A percentile compares a stretch with the other conserved stretches of the same genome.
phyloP scores from a whole-genome alignment of 352 stramenopile genomes.

The Globisporangium emineosum region DNA sequence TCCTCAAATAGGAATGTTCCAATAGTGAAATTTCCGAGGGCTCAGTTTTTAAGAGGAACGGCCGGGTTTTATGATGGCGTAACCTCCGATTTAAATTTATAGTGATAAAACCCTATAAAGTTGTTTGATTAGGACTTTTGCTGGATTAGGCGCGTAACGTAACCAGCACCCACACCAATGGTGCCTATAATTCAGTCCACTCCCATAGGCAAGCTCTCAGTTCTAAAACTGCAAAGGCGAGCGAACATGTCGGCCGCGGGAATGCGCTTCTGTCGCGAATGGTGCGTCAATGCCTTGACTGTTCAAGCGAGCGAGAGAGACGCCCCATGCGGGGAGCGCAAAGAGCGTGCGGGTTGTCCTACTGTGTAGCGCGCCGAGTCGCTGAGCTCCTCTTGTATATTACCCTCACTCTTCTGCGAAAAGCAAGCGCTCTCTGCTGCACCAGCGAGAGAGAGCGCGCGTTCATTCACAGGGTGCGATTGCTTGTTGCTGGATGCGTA shows the following conservation, averaged over 20 bases:
- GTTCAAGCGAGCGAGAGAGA: neutral
- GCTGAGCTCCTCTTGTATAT: neutral
- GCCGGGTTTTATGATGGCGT: too few relatives aligned
- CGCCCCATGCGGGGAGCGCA: too few relatives aligned
- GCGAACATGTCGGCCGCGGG: slow-evolving; percentile 64
- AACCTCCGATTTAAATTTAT: too few relatives aligned
- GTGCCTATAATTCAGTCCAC: neutral
- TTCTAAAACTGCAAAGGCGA: neutral
- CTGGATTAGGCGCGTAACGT: too few relatives aligned
- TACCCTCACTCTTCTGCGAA: neutral
- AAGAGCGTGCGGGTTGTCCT: too few relatives aligned
- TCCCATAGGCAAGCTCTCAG: neutral
- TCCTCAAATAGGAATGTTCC: too few relatives aligned
- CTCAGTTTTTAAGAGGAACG: too few relatives aligned
- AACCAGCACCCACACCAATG: too few relatives aligned
- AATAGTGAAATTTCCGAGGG: too few relatives aligned
- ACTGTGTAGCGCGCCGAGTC: too few relatives aligned
- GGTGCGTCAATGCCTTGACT: slow-evolving; percentile 37
- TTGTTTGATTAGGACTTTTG: too few relatives aligned
- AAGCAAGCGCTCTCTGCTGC: neutral
- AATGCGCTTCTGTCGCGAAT: slow-evolving; percentile 89
- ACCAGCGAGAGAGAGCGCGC: neutral
- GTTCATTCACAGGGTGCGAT: neutral
- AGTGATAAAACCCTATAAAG: too few relatives aligned
- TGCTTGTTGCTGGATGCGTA: neutral